phyloP scores from a whole-genome alignment of 805 yeast species.

The Grigorovia humatica region DNA sequence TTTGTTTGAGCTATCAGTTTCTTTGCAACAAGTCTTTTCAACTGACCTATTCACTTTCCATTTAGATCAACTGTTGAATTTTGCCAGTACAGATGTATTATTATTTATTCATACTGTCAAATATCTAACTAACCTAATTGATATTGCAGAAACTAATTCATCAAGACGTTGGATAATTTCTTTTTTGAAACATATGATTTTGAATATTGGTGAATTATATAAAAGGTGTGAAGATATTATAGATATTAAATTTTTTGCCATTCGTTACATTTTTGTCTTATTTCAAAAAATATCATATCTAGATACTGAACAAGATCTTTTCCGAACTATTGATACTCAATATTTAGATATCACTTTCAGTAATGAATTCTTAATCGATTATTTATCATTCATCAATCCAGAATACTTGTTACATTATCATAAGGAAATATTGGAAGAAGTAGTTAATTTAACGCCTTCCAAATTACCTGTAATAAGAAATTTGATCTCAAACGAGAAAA shows the following conservation, averaged over 20 bases:
- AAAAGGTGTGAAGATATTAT: slow-evolving; percentile 8
- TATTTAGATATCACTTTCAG: slow-evolving; percentile 12
- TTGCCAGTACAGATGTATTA: slow-evolving; percentile 14
- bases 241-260: slow-evolving; percentile 16
- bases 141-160: slow-evolving; percentile 1
- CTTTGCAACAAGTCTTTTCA: slow-evolving; percentile 10
- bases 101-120: slow-evolving; percentile 16
- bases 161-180: slow-evolving; percentile 10
- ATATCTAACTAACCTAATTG: slow-evolving; percentile 14
- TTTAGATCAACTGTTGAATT: slow-evolving; percentile 7
- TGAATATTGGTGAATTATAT: slow-evolving; percentile 15
- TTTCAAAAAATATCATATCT: slow-evolving; percentile 19
- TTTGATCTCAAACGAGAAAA: slow-evolving; percentile 9
- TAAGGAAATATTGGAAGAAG: slow-evolving; percentile 6
- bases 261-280: slow-evolving; percentile 15
- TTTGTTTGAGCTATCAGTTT: slow-evolving; percentile 6
- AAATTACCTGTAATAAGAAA: slow-evolving; percentile 19
- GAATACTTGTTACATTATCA: slow-evolving; percentile 13
- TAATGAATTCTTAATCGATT: slow-evolving; percentile 14
- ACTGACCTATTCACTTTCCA: slow-evolving; percentile 13
- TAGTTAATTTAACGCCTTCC: slow-evolving; percentile 12
- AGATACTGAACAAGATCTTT: slow-evolving; percentile 5
- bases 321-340: slow-evolving; percentile 12
- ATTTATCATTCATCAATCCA: slow-evolving; percentile 24
- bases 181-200: slow-evolving; percentile 7